Evolutionary conservation across 495 filamentous ascomycete species (phyloP).

Genomic region (Thermothielavioides terrestris): DNA sequence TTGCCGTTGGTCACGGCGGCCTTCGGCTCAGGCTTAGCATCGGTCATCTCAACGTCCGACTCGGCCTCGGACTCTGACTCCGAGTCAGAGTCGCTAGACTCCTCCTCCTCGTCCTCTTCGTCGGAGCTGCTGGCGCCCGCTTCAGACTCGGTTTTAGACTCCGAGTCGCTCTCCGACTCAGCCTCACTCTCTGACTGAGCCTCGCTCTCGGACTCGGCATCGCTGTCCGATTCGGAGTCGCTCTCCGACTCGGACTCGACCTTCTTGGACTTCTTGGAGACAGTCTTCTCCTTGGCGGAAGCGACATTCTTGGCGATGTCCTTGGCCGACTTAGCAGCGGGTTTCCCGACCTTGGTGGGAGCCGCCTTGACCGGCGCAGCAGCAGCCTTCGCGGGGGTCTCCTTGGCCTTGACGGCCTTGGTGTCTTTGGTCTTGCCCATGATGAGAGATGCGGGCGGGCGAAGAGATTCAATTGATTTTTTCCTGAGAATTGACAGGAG

Average conservation of each 20-base stretch:
- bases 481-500: constrained; percentile 15
- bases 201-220: constrained; percentile 4
- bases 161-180: constrained; percentile 22
- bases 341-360: constrained; percentile 37
- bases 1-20: constrained; percentile 30
- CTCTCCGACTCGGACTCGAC: constrained; percentile 28
- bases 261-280: constrained; percentile 25
- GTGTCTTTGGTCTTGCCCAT: constrained; percentile 52
- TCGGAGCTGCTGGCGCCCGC: constrained; percentile 18
- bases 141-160: constrained; percentile 21
- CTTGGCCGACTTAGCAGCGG: constrained; percentile 21
- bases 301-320: constrained; percentile 13
- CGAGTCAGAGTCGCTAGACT: too few species aligned
- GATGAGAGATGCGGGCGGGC: constrained; percentile 17
- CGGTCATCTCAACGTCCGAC: constrained; percentile 43
- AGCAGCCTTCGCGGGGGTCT: constrained; percentile 21
- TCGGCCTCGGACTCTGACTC: too few species aligned
- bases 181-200: constrained; percentile 15
- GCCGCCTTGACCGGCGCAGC: constrained; percentile 31
- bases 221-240: constrained; percentile 8
- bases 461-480: constrained; percentile 9
- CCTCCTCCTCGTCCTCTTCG: too few species aligned
- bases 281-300: constrained; percentile 5
- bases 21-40: constrained; percentile 35
- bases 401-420: constrained; percentile 42